Evolutionary conservation across 106 monocot genomes (phyloP).

Genomic region (Dioscorea dumetorum): DNA sequence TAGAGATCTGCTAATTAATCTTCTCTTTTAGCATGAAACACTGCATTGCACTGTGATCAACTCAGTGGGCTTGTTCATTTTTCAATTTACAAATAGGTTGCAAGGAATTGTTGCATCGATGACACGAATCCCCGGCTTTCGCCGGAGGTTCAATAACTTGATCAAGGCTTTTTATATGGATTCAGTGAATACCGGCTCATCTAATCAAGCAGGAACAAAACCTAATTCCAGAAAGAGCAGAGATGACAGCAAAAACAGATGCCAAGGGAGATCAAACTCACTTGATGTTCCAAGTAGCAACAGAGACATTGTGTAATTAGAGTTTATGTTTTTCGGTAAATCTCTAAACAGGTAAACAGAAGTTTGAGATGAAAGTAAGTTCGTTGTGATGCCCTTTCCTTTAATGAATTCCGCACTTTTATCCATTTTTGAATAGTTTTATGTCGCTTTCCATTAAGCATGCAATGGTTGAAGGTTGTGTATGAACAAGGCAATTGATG

Average conservation of each 20-base stretch:
- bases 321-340: not conserved
- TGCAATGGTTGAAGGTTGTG: not conserved
- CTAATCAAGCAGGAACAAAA: not conserved
- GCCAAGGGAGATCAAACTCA: not conserved
- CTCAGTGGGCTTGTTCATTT: too few species aligned
- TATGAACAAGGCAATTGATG: too few species aligned
- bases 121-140: conserved; percentile 43
- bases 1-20: too few species aligned
- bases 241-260: not conserved
- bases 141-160: conserved; percentile 36
- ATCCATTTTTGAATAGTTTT: not conserved
- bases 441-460: not conserved
- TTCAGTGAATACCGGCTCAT: conserved; percentile 17
- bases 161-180: conserved; percentile 45
- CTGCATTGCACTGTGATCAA: too few species aligned
- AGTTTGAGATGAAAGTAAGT: not conserved
- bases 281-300: not conserved
- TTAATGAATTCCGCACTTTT: too few species aligned
- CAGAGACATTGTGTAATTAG: not conserved
- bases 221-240: not conserved
- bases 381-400: not conserved
- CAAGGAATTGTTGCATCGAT: conserved; percentile 50
- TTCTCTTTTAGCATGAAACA: too few species aligned
- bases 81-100: conserved; percentile 19
- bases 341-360: not conserved